A percentile compares a stretch with the other conserved stretches of the same genome.
Evolutionary conservation across 352 stramenopile species (phyloP).

Genomic region (Albugo laibachii): DNA sequence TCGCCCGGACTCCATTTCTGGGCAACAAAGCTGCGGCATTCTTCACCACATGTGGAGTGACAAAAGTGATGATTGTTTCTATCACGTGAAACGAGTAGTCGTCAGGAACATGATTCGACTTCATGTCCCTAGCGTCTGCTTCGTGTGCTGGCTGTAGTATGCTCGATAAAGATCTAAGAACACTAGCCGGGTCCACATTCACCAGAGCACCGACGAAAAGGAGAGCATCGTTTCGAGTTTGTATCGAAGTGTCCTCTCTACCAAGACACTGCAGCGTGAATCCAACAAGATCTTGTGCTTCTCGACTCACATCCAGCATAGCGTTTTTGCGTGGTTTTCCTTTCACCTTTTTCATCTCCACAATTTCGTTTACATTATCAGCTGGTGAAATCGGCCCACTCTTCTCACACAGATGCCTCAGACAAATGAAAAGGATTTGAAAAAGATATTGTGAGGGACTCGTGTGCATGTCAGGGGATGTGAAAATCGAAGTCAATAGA

Average conservation of each 20-base stretch:
- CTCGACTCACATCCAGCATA: conserved; percentile 5
- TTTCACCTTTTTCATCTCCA: not conserved
- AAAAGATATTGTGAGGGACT: conserved; percentile 59
- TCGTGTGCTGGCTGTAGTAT: conserved; percentile 24
- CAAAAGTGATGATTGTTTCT: conserved; percentile 64
- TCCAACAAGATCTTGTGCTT: conserved; percentile 57
- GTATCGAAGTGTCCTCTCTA: conserved; percentile 29
- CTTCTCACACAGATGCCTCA: conserved; percentile 49
- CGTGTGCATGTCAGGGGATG: conserved; percentile 22
- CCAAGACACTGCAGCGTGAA: conserved; percentile 47
- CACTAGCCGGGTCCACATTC: conserved; percentile 42
- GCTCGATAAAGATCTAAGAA: conserved; percentile 55
- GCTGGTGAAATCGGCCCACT: conserved; percentile 5
- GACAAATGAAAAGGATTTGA: conserved; percentile 54
- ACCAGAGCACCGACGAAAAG: conserved; percentile 68
- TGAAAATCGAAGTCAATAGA: conserved; percentile 11
- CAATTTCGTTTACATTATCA: not conserved
- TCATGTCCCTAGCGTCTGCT: conserved; percentile 30
- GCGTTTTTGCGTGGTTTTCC: not conserved
- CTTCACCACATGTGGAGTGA: conserved; percentile 54
- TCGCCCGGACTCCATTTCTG: conserved; percentile 2
- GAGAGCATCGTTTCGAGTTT: conserved; percentile 65
- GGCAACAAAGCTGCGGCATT: conserved; percentile 3
- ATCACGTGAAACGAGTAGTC: conserved; percentile 78
- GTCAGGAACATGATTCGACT: conserved; percentile 34